A percentile compares a stretch with the other conserved stretches of the same genome.
These are phyloP conservation scores for Colletotrichum navitas DNA, from an alignment of 2,329 filamentous ascomycete species.

Conservation along the genomic window DNA sequence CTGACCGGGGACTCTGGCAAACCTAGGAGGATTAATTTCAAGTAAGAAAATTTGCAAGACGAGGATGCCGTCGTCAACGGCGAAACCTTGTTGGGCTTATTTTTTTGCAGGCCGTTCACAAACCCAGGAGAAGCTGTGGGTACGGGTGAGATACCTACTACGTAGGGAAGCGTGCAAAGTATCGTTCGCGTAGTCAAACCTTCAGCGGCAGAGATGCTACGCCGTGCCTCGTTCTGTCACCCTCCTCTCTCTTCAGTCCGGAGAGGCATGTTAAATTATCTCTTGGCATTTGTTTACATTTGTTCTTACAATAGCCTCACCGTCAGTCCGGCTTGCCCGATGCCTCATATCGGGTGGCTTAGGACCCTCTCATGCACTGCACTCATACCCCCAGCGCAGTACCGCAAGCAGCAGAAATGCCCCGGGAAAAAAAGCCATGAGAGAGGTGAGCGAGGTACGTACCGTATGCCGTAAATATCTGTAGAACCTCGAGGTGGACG, in stretches of 20 bases:
- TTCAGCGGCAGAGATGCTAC: conserved; percentile 1
- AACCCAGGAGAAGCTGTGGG: not conserved
- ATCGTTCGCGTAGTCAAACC: conserved; percentile 22
- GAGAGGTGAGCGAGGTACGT: conserved; percentile 12
- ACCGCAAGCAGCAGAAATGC: conserved; percentile 18
- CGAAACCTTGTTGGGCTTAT: conserved; percentile 13
- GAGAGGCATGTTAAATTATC: not conserved
- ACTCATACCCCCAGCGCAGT: no score
- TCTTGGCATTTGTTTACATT: not conserved
- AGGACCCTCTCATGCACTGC: not conserved
- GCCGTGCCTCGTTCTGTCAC: not conserved
- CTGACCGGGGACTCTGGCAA: not conserved
- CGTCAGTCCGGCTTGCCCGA: not conserved
- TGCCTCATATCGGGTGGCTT: conserved; percentile 2
- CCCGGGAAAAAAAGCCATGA: conserved; percentile 4
- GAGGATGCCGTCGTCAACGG: conserved; percentile 12
- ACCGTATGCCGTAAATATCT: conserved; percentile 20
- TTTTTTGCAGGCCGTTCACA: not conserved
- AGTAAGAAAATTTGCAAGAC: conserved; percentile 10
- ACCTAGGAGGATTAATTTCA: not conserved
- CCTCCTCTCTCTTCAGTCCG: not conserved
- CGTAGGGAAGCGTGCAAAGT: not conserved
- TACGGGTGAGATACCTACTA: not conserved
- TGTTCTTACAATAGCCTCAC: not conserved
- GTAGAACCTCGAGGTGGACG: not conserved